phyloP scores from a whole-genome alignment of 2,329 filamentous ascomycete species.

The Raffaelea arxii region DNA sequence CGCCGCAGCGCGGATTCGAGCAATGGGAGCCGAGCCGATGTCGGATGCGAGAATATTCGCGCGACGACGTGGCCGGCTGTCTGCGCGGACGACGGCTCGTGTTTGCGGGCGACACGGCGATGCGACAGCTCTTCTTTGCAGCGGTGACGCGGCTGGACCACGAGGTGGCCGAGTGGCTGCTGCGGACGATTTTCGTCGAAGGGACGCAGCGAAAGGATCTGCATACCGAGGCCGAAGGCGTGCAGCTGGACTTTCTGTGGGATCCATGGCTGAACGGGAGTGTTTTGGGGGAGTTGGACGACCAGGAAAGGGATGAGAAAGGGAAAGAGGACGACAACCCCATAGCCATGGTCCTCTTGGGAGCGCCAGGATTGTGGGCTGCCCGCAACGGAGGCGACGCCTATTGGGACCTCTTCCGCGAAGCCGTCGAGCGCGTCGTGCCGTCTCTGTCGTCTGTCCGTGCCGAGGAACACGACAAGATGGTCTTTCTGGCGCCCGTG shows the following conservation, averaged over 20 bases:
- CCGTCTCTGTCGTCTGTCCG: constrained; percentile 18
- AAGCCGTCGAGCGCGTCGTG: constrained; percentile 32
- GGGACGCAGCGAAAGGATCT: constrained; percentile 34
- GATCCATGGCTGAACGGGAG: constrained; percentile 52
- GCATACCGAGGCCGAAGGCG: constrained; percentile 30
- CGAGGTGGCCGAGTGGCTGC: constrained; percentile 23
- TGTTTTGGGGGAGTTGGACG: constrained; percentile 15
- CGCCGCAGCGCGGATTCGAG: constrained; percentile 21
- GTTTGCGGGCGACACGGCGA: constrained; percentile 51
- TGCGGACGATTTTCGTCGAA: constrained; percentile 22
- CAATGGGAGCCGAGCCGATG: constrained; percentile 53
- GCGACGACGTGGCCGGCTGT: constrained; percentile 42
- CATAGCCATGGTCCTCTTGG: constrained; percentile 39
- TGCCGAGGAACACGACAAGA: neutral
- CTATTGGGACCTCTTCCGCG: constrained; percentile 33
- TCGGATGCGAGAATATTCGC: constrained; percentile 45
- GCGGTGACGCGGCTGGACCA: constrained; percentile 37
- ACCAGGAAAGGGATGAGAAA: constrained; percentile 12
- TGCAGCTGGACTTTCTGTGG: constrained; percentile 48
- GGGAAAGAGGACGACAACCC: constrained; percentile 14
- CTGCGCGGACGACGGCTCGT: constrained; percentile 41
- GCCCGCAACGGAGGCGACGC: constrained; percentile 37
- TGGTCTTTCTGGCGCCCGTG: constrained; percentile 25
- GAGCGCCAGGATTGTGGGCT: constrained; percentile 45
- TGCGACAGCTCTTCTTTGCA: constrained; percentile 52